phyloP scores from a whole-genome alignment of 2,329 filamentous ascomycete genomes.

The Pleomassaria siparia region DNA sequence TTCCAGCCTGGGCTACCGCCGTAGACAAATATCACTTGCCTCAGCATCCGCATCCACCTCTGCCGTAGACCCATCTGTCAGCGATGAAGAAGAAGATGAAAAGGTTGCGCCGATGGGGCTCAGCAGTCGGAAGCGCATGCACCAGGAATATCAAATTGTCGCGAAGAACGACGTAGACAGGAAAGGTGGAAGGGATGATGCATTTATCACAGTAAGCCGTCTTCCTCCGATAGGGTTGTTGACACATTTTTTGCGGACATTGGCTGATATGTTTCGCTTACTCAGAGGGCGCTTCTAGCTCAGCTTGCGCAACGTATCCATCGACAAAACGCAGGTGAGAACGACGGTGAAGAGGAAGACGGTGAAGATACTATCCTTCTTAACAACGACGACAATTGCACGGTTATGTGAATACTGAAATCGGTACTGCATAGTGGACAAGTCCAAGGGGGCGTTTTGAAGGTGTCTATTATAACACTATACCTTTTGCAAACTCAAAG shows the following conservation, averaged over 20 bases:
- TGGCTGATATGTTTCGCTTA: constrained; percentile 1
- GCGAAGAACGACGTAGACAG: constrained; percentile 63
- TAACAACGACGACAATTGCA: constrained; percentile 35
- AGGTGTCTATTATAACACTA: no score
- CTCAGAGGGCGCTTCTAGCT: constrained; percentile 36
- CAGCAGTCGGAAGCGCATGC: constrained; percentile 59
- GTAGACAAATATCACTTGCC: constrained; percentile 14
- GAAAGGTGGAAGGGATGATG: constrained; percentile 59
- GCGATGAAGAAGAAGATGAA: constrained; percentile 39
- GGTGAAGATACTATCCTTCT: constrained; percentile 25
- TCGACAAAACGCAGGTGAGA: constrained; percentile 22
- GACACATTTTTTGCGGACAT: background rate
- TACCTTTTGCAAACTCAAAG: no score
- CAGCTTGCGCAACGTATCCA: constrained; percentile 38
- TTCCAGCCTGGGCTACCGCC: constrained; percentile 41
- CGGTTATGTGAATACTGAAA: constrained; percentile 32
- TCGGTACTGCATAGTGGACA: no score
- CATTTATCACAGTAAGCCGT: constrained; percentile 56
- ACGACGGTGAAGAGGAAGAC: constrained; percentile 12
- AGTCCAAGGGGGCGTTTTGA: no score
- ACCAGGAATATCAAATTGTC: constrained; percentile 63
- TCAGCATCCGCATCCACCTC: constrained; percentile 6
- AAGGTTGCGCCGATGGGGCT: constrained; percentile 51
- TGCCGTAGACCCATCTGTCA: background rate
- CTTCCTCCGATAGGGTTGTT: background rate